Evolutionary conservation across 305 asterid species (phyloP).

Genomic region (Fraxinus dipetala): DNA sequence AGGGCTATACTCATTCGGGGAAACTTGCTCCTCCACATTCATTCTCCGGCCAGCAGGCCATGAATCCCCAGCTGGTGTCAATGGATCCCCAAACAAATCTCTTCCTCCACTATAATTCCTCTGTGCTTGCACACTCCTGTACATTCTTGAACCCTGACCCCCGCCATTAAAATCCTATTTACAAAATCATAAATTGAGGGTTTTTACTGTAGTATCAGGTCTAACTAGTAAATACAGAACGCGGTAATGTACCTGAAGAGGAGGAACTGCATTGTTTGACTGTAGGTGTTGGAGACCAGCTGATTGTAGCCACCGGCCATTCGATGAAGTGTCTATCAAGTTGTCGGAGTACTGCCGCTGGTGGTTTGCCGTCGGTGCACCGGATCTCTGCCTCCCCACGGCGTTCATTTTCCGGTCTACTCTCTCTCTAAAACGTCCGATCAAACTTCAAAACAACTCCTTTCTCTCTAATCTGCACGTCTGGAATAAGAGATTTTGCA

Average conservation of each 20-base stretch:
- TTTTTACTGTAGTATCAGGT: neutral
- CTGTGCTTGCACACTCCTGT: constrained; percentile 57
- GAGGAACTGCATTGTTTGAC: constrained; percentile 58
- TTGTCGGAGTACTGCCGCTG: constrained; percentile 87
- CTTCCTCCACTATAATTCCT: constrained; percentile 53
- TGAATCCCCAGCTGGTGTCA: constrained; percentile 58
- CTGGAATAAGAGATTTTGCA: constrained; percentile 10
- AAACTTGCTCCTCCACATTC: constrained; percentile 61
- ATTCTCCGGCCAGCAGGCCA: constrained; percentile 32
- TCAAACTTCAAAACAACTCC: constrained; percentile 9
- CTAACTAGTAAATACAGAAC: neutral
- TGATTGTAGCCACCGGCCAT: constrained; percentile 93
- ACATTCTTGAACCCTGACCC: constrained; percentile 67
- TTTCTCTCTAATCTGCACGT: constrained; percentile 1
- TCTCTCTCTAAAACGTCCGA: constrained; percentile 21
- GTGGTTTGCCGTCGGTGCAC: constrained; percentile 69
- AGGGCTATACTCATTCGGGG: constrained; percentile 75
- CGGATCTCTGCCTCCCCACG: constrained; percentile 83
- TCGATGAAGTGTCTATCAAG: constrained; percentile 63
- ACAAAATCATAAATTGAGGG: neutral
- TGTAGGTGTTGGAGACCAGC: constrained; percentile 94
- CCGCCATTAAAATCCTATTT: constrained; percentile 67
- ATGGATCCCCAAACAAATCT: constrained; percentile 64
- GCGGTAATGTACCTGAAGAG: constrained; percentile 44
- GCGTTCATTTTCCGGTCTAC: constrained; percentile 54